These are phyloP conservation scores for Aureobasidium lini DNA, from an alignment of 2,329 filamentous ascomycete species.

Conservation along the genomic window DNA sequence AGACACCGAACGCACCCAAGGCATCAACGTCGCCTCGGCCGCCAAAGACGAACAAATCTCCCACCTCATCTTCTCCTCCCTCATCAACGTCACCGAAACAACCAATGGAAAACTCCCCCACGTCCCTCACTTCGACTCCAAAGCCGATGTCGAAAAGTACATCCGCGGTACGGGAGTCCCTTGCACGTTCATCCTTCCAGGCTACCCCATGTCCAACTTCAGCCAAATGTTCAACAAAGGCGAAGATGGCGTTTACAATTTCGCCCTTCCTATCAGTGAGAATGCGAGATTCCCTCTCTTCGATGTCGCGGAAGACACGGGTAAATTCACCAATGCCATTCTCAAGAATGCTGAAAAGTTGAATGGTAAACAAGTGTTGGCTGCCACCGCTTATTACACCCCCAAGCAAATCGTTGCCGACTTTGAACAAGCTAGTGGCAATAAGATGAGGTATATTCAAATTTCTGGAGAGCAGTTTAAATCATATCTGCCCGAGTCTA, in stretches of 20 bases:
- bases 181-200: constrained; percentile 22
- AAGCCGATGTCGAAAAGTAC: constrained; percentile 30
- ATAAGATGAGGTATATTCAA: constrained; percentile 21
- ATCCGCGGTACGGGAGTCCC: constrained; percentile 21
- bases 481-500: constrained; percentile 20
- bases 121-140: constrained; percentile 33
- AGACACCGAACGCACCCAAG: constrained; percentile 26
- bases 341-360: constrained; percentile 20
- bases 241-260: constrained; percentile 18
- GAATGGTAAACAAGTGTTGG: constrained; percentile 22
- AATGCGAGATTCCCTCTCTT: constrained; percentile 23
- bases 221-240: constrained; percentile 2
- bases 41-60: constrained; percentile 25
- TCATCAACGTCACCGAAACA: constrained; percentile 23
- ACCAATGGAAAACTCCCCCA: constrained; percentile 25
- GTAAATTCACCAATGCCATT: constrained; percentile 21
- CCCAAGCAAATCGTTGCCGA: constrained; percentile 22
- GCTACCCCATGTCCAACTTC: constrained; percentile 18
- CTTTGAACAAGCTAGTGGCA: constrained; percentile 19
- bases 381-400: constrained; percentile 23
- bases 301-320: constrained; percentile 21
- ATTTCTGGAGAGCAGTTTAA: constrained; percentile 21
- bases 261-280: constrained; percentile 22
- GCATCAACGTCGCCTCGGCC: constrained; percentile 29
- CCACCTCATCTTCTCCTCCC: constrained; percentile 34